Evolutionary conservation across 2,329 filamentous ascomycete genomes (phyloP).

Genomic region (Capronia americana): DNA sequence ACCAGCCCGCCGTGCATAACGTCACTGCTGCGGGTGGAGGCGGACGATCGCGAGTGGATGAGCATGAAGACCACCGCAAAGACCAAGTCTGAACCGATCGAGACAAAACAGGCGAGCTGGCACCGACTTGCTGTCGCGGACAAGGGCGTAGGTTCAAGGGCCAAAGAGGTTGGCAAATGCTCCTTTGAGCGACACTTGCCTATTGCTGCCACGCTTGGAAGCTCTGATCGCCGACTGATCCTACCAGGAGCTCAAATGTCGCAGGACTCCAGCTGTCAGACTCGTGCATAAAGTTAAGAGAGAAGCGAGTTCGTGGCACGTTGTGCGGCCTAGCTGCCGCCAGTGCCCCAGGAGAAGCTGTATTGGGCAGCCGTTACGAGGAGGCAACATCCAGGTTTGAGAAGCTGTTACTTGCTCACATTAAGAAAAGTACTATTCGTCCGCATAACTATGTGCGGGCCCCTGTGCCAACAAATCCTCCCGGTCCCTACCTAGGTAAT

Average conservation of each 20-base stretch:
- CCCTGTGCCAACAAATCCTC: background rate
- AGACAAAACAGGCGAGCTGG: slow-evolving; percentile 3
- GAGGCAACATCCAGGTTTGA: background rate
- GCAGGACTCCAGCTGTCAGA: background rate
- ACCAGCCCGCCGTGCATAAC: slow-evolving; percentile 11
- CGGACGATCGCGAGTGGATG: slow-evolving; percentile 14
- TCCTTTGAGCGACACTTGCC: background rate
- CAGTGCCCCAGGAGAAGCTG: background rate
- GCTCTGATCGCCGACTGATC: background rate
- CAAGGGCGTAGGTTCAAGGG: background rate
- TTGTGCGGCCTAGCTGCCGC: too few species aligned
- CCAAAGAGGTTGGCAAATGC: background rate
- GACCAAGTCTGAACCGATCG: background rate
- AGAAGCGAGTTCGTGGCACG: background rate
- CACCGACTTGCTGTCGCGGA: background rate
- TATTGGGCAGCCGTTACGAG: background rate
- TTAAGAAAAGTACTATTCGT: background rate
- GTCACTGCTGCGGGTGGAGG: slow-evolving; percentile 10
- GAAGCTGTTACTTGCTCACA: background rate
- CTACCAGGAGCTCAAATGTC: background rate
- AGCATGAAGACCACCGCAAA: background rate
- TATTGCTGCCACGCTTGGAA: background rate
- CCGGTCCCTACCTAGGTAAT: background rate
- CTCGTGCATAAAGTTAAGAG: background rate
- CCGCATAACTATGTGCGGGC: background rate